Percentiles rank a stretch among this genome's conserved stretches.
These are phyloP conservation scores for Sphagnum magellanicum DNA, from an alignment of 228 moss, liverwort and hornwort genomes.

Conservation along the genomic window DNA sequence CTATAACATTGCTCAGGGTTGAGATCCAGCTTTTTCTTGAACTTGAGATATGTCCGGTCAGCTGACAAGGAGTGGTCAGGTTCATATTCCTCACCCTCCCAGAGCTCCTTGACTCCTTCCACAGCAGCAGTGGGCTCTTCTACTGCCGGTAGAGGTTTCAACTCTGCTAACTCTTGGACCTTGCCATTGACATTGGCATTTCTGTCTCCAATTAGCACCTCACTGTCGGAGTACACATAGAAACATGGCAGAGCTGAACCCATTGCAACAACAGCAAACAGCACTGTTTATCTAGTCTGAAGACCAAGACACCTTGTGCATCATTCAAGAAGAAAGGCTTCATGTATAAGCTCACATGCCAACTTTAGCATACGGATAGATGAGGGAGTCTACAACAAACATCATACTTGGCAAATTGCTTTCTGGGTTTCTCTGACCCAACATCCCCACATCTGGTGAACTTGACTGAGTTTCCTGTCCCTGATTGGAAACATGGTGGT, in stretches of 20 bases:
- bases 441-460: no score
- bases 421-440: no score
- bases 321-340: background rate
- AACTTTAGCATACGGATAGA: no score
- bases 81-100: slow-evolving; percentile 50
- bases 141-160: background rate
- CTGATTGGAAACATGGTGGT: background rate
- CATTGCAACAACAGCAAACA: no score
- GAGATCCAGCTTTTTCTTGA: background rate
- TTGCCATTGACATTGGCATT: background rate
- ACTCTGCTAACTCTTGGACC: background rate
- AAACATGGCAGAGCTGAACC: slow-evolving; percentile 33
- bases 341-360: background rate
- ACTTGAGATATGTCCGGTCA: slow-evolving; percentile 29
- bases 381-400: no score
- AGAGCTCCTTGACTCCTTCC: slow-evolving; percentile 16
- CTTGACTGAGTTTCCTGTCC: background rate
- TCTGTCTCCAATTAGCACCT: background rate
- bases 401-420: no score
- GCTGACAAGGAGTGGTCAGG: slow-evolving; percentile 24
- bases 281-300: no score
- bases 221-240: slow-evolving; percentile 30
- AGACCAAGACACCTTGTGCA: background rate
- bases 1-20: slow-evolving; percentile 35
- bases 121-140: slow-evolving; percentile 1